A percentile compares a stretch with the other conserved stretches of the same genome.
phyloP scores from a whole-genome alignment of 257 asterid genomes.

The Fraxinus pennsylvanica region DNA sequence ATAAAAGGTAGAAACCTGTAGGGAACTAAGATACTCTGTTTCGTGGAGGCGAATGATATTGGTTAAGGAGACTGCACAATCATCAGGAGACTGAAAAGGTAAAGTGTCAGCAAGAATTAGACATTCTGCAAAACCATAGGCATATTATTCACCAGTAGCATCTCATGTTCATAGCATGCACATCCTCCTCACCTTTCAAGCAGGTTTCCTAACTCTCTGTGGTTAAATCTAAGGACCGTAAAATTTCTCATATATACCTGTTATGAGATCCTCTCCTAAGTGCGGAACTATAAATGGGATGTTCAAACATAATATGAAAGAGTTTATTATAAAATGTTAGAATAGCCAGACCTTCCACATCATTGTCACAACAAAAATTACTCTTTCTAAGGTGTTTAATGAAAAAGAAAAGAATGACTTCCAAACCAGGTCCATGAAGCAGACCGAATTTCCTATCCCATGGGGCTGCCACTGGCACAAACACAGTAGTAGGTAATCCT shows the following conservation, averaged over 20 bases:
- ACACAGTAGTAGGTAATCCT: slow-evolving; percentile 17
- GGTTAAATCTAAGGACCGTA: slow-evolving; percentile 6
- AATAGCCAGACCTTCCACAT: not conserved
- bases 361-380: slow-evolving; percentile 12
- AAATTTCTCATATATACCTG: not conserved
- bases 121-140: slow-evolving; percentile 24
- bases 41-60: slow-evolving; percentile 87
- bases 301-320: not conserved
- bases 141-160: slow-evolving; percentile 22
- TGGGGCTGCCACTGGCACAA: slow-evolving; percentile 16
- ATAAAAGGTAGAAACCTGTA: slow-evolving; percentile 55
- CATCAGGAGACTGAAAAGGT: slow-evolving; percentile 76
- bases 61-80: slow-evolving; percentile 67
- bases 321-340: not conserved
- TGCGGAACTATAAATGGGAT: slow-evolving; percentile 23
- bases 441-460: slow-evolving; percentile 15
- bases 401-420: not conserved
- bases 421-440: not conserved
- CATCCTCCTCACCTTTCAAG: slow-evolving; percentile 12
- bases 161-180: slow-evolving; percentile 9
- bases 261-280: slow-evolving; percentile 5
- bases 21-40: slow-evolving; percentile 74
- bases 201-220: slow-evolving; percentile 13
- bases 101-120: slow-evolving; percentile 26
- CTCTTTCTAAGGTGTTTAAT: not conserved